Evolutionary conservation across 1,139 yeast species (phyloP), one percentile per base, ranked within the genome.

Genomic region (Zygotorulaspora mrakii): DNA sequence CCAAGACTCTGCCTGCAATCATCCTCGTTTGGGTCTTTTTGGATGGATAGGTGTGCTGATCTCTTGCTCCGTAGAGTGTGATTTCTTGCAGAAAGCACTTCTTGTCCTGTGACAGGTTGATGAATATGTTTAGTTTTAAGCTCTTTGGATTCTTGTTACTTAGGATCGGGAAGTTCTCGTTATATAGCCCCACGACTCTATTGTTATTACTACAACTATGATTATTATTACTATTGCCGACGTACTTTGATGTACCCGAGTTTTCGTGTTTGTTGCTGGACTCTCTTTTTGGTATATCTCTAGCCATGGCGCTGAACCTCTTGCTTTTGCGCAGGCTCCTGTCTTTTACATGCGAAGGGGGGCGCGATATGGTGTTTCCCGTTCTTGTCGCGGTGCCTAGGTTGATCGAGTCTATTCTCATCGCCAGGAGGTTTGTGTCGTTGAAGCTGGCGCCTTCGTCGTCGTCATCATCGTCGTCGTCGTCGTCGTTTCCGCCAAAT

Each of bases 91-190:
- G 35, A 32, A 57, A 57, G 20, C 53, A 54, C 34, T 48, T 42
- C 34, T 52, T 53, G 37, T 49, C 49, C 23, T 47, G 46, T n/a
- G 62, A 51, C 23, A 59, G 40, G 40, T 49, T 57, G 10, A 55
- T 44, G 37, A 57, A 59, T 11, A 59, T 52, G 45, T 57, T 57
- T 20, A 57, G 39, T 35, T 57, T 57, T 35, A 59, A 42, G 24
- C 50, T 47, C 39, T 53, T 53, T 2, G 61, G 62, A 35, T 57
- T 56, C 44, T 55, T 54, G 39, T 50, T 55, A 42, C 55, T 52
- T 23, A 57, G 44, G 21, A 55, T 54, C 14, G 62, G 56, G 48
- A 59, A 59, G 46, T 59, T 59, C 21, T 41, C 39, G 40, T 48
- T 51, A 39, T 56, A 54, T 20, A 59, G 42, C 1, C 61, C 61